Evolutionary conservation across 305 asterid genomes (phyloP).

Genomic region (Fraxinus platypoda): DNA sequence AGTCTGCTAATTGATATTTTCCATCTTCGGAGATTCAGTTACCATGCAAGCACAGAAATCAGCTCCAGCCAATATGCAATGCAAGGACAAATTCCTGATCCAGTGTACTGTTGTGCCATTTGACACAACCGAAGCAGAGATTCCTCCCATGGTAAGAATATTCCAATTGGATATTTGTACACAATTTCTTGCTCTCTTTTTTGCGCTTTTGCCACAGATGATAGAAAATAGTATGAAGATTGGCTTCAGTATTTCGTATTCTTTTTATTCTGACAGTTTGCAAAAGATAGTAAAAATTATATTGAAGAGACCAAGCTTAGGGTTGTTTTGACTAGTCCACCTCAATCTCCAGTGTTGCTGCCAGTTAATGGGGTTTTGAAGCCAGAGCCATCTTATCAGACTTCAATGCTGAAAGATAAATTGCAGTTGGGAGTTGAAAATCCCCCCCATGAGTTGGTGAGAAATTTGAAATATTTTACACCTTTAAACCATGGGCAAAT

Average conservation of each 20-base stretch:
- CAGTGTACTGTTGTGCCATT: slow-evolving; percentile 75
- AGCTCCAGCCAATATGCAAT: slow-evolving; percentile 57
- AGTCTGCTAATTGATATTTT: not conserved
- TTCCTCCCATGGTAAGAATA: slow-evolving; percentile 63
- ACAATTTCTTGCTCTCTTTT: slow-evolving; percentile 4
- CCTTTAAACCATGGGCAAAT: not conserved
- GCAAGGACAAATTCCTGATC: slow-evolving; percentile 86
- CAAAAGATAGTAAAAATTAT: slow-evolving; percentile 52
- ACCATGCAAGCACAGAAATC: slow-evolving; percentile 85
- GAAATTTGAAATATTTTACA: slow-evolving; percentile 16
- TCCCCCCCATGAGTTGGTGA: slow-evolving; percentile 50
- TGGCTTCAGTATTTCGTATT: not conserved
- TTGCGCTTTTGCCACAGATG: not conserved
- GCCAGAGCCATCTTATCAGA: slow-evolving; percentile 47
- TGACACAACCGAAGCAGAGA: slow-evolving; percentile 71
- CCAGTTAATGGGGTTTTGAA: slow-evolving; percentile 57
- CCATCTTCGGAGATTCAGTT: slow-evolving; percentile 33
- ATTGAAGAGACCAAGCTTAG: slow-evolving; percentile 82
- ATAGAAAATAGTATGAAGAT: slow-evolving; percentile 1
- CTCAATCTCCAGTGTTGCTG: slow-evolving; percentile 26
- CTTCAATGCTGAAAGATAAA: slow-evolving; percentile 37
- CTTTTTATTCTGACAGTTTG: slow-evolving; percentile 49
- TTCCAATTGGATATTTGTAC: slow-evolving; percentile 20
- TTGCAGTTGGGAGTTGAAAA: slow-evolving; percentile 49
- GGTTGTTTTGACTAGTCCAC: slow-evolving; percentile 58